A percentile compares a stretch with the other conserved stretches of the same genome.
These are phyloP conservation scores for Diaporthe ampelina DNA, from an alignment of 2,329 filamentous ascomycete genomes.

Conservation along the genomic window DNA sequence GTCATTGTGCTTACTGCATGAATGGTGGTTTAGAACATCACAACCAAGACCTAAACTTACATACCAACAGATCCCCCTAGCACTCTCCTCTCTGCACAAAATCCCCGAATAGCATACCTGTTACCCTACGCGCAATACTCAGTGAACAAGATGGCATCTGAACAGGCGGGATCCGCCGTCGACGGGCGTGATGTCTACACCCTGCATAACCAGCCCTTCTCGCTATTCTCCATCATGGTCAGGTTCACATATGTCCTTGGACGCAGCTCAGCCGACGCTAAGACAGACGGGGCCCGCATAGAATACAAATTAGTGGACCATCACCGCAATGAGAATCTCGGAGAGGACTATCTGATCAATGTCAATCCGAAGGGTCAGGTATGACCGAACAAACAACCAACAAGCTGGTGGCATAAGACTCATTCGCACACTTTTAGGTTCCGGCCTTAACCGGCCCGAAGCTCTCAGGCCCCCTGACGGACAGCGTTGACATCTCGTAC, in stretches of 20 bases:
- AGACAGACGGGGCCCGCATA: background rate
- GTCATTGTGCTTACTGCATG: background rate
- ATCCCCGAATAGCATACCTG: background rate
- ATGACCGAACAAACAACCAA: background rate
- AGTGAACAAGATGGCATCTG: background rate
- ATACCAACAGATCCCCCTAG: background rate
- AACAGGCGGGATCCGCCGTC: background rate
- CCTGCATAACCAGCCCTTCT: constrained; percentile 10
- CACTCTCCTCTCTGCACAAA: background rate
- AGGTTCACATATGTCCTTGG: constrained; percentile 1
- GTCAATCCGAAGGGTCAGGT: constrained; percentile 24
- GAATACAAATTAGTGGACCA: constrained; percentile 5
- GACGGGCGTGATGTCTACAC: background rate
- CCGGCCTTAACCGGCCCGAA: background rate
- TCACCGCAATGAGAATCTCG: background rate
- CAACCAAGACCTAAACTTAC: background rate
- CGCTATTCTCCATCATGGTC: constrained; percentile 11
- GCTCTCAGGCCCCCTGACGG: background rate
- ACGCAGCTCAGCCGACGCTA: background rate
- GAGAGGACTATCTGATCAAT: constrained; percentile 4
- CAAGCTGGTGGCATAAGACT: background rate
- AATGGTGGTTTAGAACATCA: background rate
- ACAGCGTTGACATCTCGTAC: constrained; percentile 13
- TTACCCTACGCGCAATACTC: background rate
- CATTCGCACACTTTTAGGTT: background rate